These are phyloP conservation scores for Chamaecrista fasciculata DNA, from an alignment of 306 rosid genomes.

Conservation along the genomic window DNA sequence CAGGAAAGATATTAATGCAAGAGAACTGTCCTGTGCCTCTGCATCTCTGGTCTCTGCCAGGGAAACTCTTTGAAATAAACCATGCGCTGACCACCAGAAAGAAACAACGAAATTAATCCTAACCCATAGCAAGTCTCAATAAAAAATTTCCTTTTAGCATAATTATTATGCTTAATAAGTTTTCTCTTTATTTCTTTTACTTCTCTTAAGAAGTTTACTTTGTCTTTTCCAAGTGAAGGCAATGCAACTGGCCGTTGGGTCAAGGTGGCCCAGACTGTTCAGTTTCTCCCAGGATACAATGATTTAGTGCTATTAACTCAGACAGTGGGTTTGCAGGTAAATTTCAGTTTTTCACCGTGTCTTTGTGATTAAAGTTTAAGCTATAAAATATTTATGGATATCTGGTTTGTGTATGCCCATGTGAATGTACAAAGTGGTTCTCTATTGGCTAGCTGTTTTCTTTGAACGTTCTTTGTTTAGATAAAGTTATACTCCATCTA, in stretches of 20 bases:
- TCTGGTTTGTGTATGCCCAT: background rate
- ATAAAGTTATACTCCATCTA: no score
- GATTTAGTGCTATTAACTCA: slow-evolving; percentile 66
- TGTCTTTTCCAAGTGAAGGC: slow-evolving; percentile 56
- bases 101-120: background rate
- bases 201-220: slow-evolving; percentile 19
- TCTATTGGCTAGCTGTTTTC: no score
- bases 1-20: background rate
- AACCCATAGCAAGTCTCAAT: background rate
- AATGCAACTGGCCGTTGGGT: slow-evolving; percentile 73
- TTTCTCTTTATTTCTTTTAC: slow-evolving; percentile 4
- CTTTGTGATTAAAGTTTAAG: slow-evolving; percentile 11
- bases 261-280: slow-evolving; percentile 72
- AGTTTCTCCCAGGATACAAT: slow-evolving; percentile 72
- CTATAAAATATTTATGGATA: background rate
- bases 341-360: slow-evolving; percentile 27
- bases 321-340: slow-evolving; percentile 94
- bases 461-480: no score
- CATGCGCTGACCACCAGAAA: background rate
- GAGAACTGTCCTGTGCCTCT: background rate
- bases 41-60: background rate
- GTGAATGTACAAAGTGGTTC: background rate
- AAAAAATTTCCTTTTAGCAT: background rate
- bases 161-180: slow-evolving; percentile 16
- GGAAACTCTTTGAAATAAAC: background rate